phyloP scores from a whole-genome alignment of 2,329 filamentous ascomycete species.

The Zymoseptoria crescenta region DNA sequence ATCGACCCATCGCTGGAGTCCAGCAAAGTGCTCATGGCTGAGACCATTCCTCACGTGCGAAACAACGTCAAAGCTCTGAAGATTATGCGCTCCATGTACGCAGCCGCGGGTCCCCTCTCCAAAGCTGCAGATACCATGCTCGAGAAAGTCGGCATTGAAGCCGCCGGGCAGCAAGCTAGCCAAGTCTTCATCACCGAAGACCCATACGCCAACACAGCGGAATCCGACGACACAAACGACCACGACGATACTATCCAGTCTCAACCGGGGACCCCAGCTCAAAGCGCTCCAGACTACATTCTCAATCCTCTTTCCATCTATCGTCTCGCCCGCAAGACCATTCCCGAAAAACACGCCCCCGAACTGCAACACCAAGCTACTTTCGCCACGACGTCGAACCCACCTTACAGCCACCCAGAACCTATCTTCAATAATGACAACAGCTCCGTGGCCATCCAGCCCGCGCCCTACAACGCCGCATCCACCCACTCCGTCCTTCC shows the following conservation, averaged over 20 bases:
- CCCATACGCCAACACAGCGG: slow-evolving; percentile 16
- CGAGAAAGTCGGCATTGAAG: slow-evolving; percentile 17
- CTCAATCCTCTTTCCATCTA: slow-evolving; percentile 20
- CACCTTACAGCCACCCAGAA: background rate
- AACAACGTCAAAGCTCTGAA: slow-evolving; percentile 20
- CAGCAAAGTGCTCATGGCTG: slow-evolving; percentile 14
- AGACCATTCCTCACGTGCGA: slow-evolving; percentile 18
- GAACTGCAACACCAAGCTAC: slow-evolving; percentile 9
- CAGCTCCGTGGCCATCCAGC: background rate
- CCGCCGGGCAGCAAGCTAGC: slow-evolving; percentile 9
- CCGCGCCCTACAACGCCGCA: background rate
- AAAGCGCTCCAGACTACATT: slow-evolving; percentile 20
- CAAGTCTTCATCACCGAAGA: slow-evolving; percentile 17
- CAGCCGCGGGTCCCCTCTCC: slow-evolving; percentile 15
- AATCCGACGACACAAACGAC: slow-evolving; percentile 3
- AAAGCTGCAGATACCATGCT: slow-evolving; percentile 19
- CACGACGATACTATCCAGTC: slow-evolving; percentile 7
- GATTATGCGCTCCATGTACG: slow-evolving; percentile 20
- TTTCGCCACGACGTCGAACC: background rate
- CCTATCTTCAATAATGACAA: background rate
- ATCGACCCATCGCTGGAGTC: slow-evolving; percentile 15
- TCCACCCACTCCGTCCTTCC: background rate
- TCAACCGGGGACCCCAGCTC: slow-evolving; percentile 16
- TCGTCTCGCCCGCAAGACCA: slow-evolving; percentile 17
- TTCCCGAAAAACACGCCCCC: slow-evolving; percentile 20